These are phyloP conservation scores for Phytopythium litorale DNA, from an alignment of 352 stramenopile genomes.

Conservation along the genomic window DNA sequence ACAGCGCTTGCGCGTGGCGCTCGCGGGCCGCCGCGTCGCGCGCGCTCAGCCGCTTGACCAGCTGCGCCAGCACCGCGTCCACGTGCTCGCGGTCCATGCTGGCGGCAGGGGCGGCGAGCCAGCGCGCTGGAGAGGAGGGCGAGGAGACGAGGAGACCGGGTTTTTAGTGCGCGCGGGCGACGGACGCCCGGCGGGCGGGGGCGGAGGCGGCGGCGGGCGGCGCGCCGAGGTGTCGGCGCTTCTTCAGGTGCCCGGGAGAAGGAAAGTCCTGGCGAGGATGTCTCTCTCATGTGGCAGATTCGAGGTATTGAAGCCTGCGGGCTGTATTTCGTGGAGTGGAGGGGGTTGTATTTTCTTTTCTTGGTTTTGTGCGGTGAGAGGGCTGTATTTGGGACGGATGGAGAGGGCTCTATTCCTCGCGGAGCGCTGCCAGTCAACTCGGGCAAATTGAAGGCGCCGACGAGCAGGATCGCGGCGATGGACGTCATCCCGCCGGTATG, in stretches of 20 bases:
- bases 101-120: too few relatives aligned
- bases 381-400: not conserved
- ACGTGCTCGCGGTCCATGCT: constrained; percentile 62
- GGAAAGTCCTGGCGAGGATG: not conserved
- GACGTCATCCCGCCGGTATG: too few relatives aligned
- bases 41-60: constrained; percentile 59
- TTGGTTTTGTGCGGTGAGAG: not conserved
- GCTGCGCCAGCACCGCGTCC: constrained; percentile 47
- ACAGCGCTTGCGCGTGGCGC: constrained; percentile 52
- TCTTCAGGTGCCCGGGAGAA: not conserved
- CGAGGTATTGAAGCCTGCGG: not conserved
- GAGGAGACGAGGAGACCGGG: not conserved
- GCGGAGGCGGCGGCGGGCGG: too few relatives aligned
- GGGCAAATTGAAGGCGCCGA: not conserved
- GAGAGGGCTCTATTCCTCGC: not conserved
- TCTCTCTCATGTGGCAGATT: not conserved
- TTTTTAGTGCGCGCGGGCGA: not conserved
- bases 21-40: constrained; percentile 28
- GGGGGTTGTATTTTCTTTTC: not conserved
- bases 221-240: not conserved
- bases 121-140: not conserved
- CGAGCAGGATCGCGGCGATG: not conserved
- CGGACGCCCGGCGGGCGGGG: too few relatives aligned
- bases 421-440: not conserved
- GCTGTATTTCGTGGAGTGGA: not conserved